Base-by-base conservation (phyloP, 148 eudicot species). In the Vaccinium macrocarpon region DNA sequence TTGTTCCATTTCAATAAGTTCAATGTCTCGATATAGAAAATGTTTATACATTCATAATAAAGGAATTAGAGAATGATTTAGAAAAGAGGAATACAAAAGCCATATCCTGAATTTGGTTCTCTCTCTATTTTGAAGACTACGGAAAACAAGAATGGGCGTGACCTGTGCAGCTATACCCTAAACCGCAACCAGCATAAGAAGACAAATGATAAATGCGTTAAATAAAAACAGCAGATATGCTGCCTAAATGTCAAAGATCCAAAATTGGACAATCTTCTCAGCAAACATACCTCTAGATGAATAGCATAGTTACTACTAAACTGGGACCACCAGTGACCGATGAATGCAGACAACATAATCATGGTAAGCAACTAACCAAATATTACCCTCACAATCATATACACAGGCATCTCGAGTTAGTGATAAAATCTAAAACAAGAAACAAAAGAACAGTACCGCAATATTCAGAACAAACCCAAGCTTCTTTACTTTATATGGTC, bases 401-500 rank as follows among this genome's bases (percentile, higher is more conserved):
- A 8, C 73, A 80, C 55, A 79, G 64, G 27, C 64, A 25, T 55
- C 64, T 27, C 82, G 56, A 55, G 68, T 50, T 55, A 13, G 29
- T n/a, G n/a, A 21, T 35, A 11, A 76, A 35, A 21, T 52, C n/a
- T 55, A 74, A 42, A 25, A 82, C 9, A 46, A 48, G 1, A 50
- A 42, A 78, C 76, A 74, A 71, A 51, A 46, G 9, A 3, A 21
- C 50, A 29, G 71, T 25, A 51, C 53, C 76, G 25, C 72, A 83
- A 21, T 16, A 80, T 59, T 51, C 80, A 77, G 80, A 77, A 2
- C 61, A 25, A 46, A 77, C 5, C 5, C 80, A 51, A 25, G 56
- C 16, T 48, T n/a, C 27, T 21, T 23, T 82, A 42, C 59, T 83
- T 79, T 38, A 77, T 8, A 55, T 42, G 55, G 82, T 55, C 91